phyloP scores from a whole-genome alignment of 345 rosid genomes.

The Populus ilicifolia region DNA sequence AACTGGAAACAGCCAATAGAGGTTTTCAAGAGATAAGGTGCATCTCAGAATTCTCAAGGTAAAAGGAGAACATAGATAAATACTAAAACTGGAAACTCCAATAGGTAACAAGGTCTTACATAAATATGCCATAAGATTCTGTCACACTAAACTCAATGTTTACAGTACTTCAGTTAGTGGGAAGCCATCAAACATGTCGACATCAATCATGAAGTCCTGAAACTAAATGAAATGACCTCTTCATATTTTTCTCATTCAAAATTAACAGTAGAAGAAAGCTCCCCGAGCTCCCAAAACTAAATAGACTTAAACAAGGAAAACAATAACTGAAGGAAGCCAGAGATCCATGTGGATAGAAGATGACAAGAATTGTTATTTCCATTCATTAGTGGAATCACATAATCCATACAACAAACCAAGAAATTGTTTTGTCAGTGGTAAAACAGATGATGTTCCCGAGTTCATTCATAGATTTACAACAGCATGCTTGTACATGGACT shows the following conservation, averaged over 20 bases:
- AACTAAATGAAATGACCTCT: neutral
- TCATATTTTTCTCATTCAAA: neutral
- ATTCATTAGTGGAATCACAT: neutral
- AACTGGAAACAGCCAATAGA: neutral
- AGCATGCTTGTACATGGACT: neutral
- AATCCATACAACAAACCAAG: neutral
- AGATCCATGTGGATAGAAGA: neutral
- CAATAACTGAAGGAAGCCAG: neutral
- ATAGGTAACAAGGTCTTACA: no score
- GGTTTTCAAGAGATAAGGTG: neutral
- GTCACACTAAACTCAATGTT: neutral
- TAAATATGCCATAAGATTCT: neutral
- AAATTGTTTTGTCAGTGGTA: neutral
- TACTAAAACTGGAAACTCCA: neutral
- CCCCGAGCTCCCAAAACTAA: neutral
- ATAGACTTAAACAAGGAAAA: neutral
- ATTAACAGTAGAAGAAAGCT: neutral
- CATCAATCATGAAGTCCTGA: neutral
- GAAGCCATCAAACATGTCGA: neutral
- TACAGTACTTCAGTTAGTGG: neutral
- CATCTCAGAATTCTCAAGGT: neutral
- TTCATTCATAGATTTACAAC: neutral
- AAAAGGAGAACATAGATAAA: slow-evolving; percentile 5
- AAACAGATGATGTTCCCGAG: no score
- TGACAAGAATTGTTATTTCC: neutral